Evolutionary conservation across 495 filamentous ascomycete species (phyloP).

Genomic region (Penicillium pancosmium): DNA sequence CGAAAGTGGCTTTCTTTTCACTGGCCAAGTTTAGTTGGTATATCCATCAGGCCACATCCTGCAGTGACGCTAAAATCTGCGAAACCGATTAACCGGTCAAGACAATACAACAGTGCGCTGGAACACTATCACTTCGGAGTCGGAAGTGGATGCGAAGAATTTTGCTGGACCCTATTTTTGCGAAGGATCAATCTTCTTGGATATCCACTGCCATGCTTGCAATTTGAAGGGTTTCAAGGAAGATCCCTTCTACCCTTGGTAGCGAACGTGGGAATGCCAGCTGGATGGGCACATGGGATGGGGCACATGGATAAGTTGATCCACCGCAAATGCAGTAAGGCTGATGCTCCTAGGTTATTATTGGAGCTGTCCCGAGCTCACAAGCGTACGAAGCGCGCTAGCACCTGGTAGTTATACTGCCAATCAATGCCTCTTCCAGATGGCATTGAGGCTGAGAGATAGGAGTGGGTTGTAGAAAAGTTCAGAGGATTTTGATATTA

Average conservation of each 20-base stretch:
- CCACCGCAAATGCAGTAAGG: background rate
- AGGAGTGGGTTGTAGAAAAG: too few species aligned
- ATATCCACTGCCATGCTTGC: background rate
- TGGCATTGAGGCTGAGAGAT: background rate
- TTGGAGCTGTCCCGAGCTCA: background rate
- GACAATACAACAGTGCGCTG: constrained; percentile 4
- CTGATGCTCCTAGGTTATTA: background rate
- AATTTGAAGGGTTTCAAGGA: constrained; percentile 1
- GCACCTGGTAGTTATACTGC: background rate
- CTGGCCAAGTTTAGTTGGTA: background rate
- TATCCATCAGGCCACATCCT: background rate
- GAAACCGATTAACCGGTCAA: constrained; percentile 1
- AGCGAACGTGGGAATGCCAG: constrained; percentile 1
- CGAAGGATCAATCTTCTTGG: background rate
- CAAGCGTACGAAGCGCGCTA: constrained; percentile 1
- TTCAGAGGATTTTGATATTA: too few species aligned
- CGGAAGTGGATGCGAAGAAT: constrained; percentile 6
- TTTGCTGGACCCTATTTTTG: constrained; percentile 5
- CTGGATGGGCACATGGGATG: background rate
- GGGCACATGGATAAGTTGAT: background rate
- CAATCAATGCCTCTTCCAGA: constrained; percentile 1
- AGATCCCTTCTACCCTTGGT: background rate
- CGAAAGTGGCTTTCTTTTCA: background rate
- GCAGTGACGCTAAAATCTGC: background rate
- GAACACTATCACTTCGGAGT: background rate